These are phyloP conservation scores for Chrysoporthe austroafricana DNA, from an alignment of 2,329 filamentous ascomycete species.

Conservation along the genomic window DNA sequence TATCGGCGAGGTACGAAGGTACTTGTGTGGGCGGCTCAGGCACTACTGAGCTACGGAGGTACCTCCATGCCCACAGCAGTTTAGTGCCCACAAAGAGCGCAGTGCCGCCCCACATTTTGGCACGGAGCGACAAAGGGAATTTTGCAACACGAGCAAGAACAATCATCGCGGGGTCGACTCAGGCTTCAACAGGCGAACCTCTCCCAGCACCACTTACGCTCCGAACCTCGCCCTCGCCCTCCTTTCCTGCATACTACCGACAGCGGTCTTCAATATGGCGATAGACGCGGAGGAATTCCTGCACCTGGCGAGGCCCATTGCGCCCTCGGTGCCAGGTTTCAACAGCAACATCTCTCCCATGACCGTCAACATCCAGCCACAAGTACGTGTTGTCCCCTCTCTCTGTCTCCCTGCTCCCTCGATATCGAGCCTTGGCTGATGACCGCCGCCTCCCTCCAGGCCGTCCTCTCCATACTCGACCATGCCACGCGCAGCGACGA, in stretches of 20 bases:
- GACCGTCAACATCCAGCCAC: conserved; percentile 91
- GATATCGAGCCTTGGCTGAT: neutral
- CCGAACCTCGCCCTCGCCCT: conserved; percentile 33
- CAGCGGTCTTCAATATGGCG: conserved; percentile 70
- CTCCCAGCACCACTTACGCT: conserved; percentile 29
- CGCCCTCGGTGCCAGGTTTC: conserved; percentile 76
- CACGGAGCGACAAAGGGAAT: conserved; percentile 31
- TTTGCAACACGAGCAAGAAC: conserved; percentile 34
- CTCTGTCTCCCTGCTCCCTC: conserved; percentile 6
- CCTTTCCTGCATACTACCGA: neutral
- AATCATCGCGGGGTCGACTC: conserved; percentile 25
- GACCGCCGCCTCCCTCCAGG: conserved; percentile 44
- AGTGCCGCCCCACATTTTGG: conserved; percentile 26
- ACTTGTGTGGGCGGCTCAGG: neutral
- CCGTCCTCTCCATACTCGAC: conserved; percentile 80
- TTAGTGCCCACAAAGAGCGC: conserved; percentile 26
- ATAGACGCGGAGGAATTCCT: conserved; percentile 82
- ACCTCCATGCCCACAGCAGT: neutral
- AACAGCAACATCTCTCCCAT: conserved; percentile 89
- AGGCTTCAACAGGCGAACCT: conserved; percentile 22
- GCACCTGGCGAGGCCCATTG: conserved; percentile 90
- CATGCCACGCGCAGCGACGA: conserved; percentile 88
- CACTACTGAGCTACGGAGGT: neutral
- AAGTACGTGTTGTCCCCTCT: conserved; percentile 61
- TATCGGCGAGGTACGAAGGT: conserved; percentile 14